phyloP scores from a whole-genome alignment of 108 stramenopile species.

The Skeletonema grethae region DNA sequence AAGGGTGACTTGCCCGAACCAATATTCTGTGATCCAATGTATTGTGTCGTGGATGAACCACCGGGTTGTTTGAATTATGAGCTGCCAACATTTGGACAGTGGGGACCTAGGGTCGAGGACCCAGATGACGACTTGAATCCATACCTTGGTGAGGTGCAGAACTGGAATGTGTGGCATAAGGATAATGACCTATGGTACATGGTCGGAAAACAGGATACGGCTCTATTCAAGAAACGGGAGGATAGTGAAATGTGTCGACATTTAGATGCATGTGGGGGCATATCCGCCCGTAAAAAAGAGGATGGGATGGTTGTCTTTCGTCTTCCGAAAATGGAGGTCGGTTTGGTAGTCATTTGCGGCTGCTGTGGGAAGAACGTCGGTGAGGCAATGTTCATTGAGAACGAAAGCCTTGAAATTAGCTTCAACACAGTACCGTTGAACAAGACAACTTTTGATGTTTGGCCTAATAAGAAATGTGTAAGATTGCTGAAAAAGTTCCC shows the following conservation, averaged over 20 bases:
- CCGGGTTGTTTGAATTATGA: slow-evolving; percentile 60
- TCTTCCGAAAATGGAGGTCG: slow-evolving; percentile 56
- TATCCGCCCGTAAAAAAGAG: slow-evolving; percentile 39
- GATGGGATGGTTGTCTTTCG: slow-evolving; percentile 57
- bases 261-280: slow-evolving; percentile 51
- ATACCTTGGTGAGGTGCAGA: slow-evolving; percentile 43
- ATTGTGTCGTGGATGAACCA: slow-evolving; percentile 52
- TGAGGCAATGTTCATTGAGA: slow-evolving; percentile 35
- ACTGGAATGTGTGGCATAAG: slow-evolving; percentile 49
- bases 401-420: slow-evolving; percentile 33
- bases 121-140: slow-evolving; percentile 50
- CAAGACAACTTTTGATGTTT: slow-evolving; percentile 24
- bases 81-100: slow-evolving; percentile 51
- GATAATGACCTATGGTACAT: slow-evolving; percentile 42
- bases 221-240: slow-evolving; percentile 36
- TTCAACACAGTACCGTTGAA: slow-evolving; percentile 48
- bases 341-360: slow-evolving; percentile 49
- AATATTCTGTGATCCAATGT: slow-evolving; percentile 39
- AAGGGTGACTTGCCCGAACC: slow-evolving; percentile 53
- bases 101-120: slow-evolving; percentile 48
- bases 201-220: slow-evolving; percentile 37
- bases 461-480: slow-evolving; percentile 42
- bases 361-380: slow-evolving; percentile 51
- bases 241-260: slow-evolving; percentile 50
- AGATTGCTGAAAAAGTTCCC: slow-evolving; percentile 41